Conservation (phyloP, 2,329 filamentous ascomycete genomes). For the Pleurostoma richardsiae region DNA sequence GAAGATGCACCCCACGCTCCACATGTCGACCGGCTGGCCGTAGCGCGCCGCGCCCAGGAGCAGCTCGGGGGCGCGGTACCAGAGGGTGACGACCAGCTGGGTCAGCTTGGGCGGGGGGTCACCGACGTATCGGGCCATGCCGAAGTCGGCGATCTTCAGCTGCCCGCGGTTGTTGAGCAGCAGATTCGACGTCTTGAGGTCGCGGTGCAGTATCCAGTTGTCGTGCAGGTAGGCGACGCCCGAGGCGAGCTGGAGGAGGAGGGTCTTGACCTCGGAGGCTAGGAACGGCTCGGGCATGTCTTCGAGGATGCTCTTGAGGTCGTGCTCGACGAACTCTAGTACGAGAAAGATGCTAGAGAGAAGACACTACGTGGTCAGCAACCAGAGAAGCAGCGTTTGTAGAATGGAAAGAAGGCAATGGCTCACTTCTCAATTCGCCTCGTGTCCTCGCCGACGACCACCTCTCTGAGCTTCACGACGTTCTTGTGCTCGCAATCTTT, state of each 20-base stretch:
- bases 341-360: conserved; percentile 76
- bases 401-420: background rate
- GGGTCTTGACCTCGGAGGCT: conserved; percentile 85
- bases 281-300: conserved; percentile 94
- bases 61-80: conserved; percentile 92
- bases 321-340: conserved; percentile 96
- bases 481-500: conserved; percentile 76
- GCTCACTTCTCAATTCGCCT: conserved; percentile 48
- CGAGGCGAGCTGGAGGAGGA: conserved; percentile 75
- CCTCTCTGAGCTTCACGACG: conserved; percentile 75
- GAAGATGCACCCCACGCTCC: conserved; percentile 95
- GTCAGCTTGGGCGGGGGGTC: conserved; percentile 75
- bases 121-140: conserved; percentile 89
- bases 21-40: conserved; percentile 78
- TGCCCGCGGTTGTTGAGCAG: conserved; percentile 92
- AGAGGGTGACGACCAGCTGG: conserved; percentile 90
- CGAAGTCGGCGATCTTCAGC: conserved; percentile 96
- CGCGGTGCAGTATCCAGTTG: conserved; percentile 87
- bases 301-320: conserved; percentile 87
- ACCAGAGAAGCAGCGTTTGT: background rate
- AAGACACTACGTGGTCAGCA: background rate
- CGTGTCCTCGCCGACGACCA: conserved; percentile 68
- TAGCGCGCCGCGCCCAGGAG: conserved; percentile 78
- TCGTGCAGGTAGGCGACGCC: conserved; percentile 83
- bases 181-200: conserved; percentile 90